Evolutionary conservation across 2,329 filamentous ascomycete genomes (phyloP), one percentile per base, ranked within the genome.

Genomic region (Nothophaeocryptopus gaeumannii): DNA sequence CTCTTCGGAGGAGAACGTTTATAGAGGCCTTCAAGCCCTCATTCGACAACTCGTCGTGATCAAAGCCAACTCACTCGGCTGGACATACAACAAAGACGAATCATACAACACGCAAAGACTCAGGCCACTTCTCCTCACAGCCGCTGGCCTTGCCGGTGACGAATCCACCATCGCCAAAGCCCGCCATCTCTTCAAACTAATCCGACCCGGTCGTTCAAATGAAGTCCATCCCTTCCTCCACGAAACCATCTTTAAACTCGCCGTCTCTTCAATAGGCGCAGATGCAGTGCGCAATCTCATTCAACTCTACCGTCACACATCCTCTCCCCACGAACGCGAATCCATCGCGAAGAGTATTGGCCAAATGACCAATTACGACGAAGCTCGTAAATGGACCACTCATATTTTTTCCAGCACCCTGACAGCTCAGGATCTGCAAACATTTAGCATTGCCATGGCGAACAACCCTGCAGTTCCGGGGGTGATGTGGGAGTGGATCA

Each of bases 141-240:
- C 42, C 8, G 41, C 42, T 14, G 42, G 31, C 2, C 42, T 46
- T 9, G 14, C 13, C n/a, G 48, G 48, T 10, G 36, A 51, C 35
- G 41, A 40, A 16, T 1, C 8, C 9, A 26, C 26, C 2, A 13
- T 41, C 3, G 3, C 16, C 10, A 30, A 39, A 30, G 48, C 37
- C 15, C 33, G n/a, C 29, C 10, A 46, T 8, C 15, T 45, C 8
- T 45, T 39, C 26, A n/a, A 38, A 13, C 1, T 13, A 2, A 31
- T 45, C 3, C 15, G 30, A 36, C 2, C 31, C 8, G 32, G 36
- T 11, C n/a, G 40, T 8, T 1, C 35, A 2, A 15, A 2, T 7
- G 30, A n/a, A 2, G 13, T 46, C 20, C 41, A 51, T n/a, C 48
- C 48, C 2, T 41, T 16, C 15, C 20, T 51, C 11, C 41, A 29